Base-by-base conservation (phyloP, 192 early-diverging fungal species). In the Chytriomyces sp. region DNA sequence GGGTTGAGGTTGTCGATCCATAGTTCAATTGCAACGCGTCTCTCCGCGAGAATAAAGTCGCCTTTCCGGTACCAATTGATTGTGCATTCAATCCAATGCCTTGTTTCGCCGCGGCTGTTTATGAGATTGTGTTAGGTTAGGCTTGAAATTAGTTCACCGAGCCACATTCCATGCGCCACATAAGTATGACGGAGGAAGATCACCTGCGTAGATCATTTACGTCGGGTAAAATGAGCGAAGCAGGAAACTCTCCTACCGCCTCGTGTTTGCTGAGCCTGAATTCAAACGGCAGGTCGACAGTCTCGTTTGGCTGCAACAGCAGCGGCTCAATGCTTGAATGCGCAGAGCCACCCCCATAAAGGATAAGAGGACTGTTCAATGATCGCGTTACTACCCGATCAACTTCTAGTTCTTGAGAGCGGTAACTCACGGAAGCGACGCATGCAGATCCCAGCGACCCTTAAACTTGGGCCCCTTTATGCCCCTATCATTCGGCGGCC, bases 61-160 rank as follows among this genome's bases (percentile, higher is more conserved):
- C 63, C 63, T 53, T 64, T 52, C 26, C 73, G 62, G 25, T 65
- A 65, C 73, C 73, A 74, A 36, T 59, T 64, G 25, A 74, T 66
- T 1, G 55, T 63, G 33, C 61, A 63, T 74, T 74, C 73, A 12
- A 74, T 28, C 62, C 60, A 64, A 39, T 74, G 63, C 4, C 73
- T 28, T 1, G 73, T 58, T 56, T 74, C 73, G 25, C 52, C 73
- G 10, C 63, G 60, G 58, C 61, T 64, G 34, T 25, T 58, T 17
- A 17, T 12, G 17, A 58, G 17, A n/a, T n/a, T n/a, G n/a, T n/a
- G 14, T 70, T 57, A 62, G 60, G 19, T 62, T 3, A 22, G 36
- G 38, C n/a, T 37, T 17, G 44, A 49, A 49, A 49, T 22, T n/a
- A 22, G 22, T 49, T 49, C 22, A 49, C 14, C 17, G 44, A 22